A percentile compares a stretch with the other conserved stretches of the same genome.
These are phyloP conservation scores for Platanthera guangdongensis DNA, from an alignment of 106 monocot genomes.

Conservation along the genomic window DNA sequence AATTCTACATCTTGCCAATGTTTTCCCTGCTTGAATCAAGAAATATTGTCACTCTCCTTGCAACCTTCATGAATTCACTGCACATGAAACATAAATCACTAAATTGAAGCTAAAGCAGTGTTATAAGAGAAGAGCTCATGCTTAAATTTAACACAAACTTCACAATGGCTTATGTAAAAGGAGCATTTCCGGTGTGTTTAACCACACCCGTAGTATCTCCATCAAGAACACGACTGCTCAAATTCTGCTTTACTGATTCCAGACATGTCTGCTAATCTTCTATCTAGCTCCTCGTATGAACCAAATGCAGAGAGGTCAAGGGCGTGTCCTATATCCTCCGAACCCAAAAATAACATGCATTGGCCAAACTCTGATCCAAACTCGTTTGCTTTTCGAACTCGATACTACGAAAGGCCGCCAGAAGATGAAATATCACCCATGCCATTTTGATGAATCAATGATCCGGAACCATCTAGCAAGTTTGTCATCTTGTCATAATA, in stretches of 20 bases:
- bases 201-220: conserved; percentile 46
- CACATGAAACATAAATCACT: conserved; percentile 10
- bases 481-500: conserved; percentile 29
- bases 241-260: conserved; percentile 45
- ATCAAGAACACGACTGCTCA: conserved; percentile 48
- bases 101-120: neutral
- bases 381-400: conserved; percentile 18
- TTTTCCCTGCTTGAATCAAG: conserved; percentile 55
- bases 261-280: conserved; percentile 63
- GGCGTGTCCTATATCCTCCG: conserved; percentile 60
- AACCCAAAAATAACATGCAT: conserved; percentile 75
- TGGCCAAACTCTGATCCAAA: conserved; percentile 34
- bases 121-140: neutral
- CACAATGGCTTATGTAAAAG: conserved; percentile 34
- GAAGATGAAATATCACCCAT: conserved; percentile 11
- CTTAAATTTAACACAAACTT: neutral
- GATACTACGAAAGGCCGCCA: conserved; percentile 15
- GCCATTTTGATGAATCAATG: conserved; percentile 17
- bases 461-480: conserved; percentile 20
- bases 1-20: conserved; percentile 28
- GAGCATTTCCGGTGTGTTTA: conserved; percentile 57
- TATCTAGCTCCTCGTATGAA: conserved; percentile 58
- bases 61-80: conserved; percentile 74
- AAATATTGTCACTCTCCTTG: conserved; percentile 74
- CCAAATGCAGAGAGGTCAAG: conserved; percentile 58